These are phyloP conservation scores for Hypomyces perniciosus DNA, from an alignment of 2,329 filamentous ascomycete genomes.

Conservation along the genomic window DNA sequence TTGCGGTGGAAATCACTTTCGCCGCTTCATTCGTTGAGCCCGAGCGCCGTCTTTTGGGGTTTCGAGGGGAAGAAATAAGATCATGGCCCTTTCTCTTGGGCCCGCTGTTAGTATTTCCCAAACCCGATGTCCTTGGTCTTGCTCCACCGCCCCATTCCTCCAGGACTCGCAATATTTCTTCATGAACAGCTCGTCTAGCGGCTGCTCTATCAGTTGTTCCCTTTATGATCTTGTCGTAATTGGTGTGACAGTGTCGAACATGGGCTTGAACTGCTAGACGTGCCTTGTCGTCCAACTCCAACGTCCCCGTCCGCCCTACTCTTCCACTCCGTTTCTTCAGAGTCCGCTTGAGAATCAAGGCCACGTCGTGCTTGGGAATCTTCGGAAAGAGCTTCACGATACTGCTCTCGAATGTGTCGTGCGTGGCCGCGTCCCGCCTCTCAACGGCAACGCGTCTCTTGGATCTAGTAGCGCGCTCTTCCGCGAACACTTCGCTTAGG, in stretches of 20 bases:
- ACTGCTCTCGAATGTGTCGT: constrained; percentile 27
- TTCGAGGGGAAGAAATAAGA: no score
- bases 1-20: no score
- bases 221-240: constrained; percentile 36
- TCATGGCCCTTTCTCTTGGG: neutral
- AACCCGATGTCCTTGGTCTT: neutral
- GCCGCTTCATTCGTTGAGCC: no score
- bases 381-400: constrained; percentile 34
- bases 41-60: no score
- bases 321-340: constrained; percentile 40
- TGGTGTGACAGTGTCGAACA: constrained; percentile 41
- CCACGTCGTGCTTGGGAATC: constrained; percentile 31
- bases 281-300: constrained; percentile 34
- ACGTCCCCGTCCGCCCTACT: constrained; percentile 39
- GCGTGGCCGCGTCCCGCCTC: constrained; percentile 28
- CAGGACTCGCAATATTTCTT: constrained; percentile 9
- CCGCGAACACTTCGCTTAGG: constrained; percentile 21
- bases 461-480: constrained; percentile 26
- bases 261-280: constrained; percentile 43
- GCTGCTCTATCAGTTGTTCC: neutral
- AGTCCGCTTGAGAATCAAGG: constrained; percentile 33
- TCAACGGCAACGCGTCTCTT: constrained; percentile 27
- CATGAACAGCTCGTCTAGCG: constrained; percentile 11
- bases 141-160: constrained; percentile 7
- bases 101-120: neutral